These are phyloP conservation scores for Trichosporon sp. DNA, from an alignment of 1,284 basidiomycete genomes.

Conservation along the genomic window DNA sequence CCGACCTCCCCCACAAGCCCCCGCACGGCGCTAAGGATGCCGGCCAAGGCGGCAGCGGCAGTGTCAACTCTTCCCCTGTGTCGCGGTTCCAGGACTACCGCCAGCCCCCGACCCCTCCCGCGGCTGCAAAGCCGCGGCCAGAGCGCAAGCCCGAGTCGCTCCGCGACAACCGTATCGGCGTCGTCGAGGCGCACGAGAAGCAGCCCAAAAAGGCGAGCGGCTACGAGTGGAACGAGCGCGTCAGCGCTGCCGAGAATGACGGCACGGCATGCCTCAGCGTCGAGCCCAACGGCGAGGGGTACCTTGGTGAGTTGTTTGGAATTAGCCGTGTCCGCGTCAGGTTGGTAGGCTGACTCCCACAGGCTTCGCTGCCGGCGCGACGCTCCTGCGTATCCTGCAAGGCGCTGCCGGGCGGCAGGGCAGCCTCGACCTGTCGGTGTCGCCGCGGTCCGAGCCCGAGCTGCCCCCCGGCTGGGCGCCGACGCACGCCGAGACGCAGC, in stretches of 20 bases:
- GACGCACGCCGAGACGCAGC: slow-evolving; percentile 1
- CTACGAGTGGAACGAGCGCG: slow-evolving; percentile 26
- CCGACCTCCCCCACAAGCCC: slow-evolving; percentile 3
- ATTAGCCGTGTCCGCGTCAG: not conserved
- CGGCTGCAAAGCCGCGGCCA: not conserved
- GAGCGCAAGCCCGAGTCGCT: not conserved
- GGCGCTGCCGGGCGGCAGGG: slow-evolving; percentile 2
- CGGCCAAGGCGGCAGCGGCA: not conserved
- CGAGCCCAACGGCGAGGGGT: slow-evolving; percentile 24
- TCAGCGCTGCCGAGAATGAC: slow-evolving; percentile 16
- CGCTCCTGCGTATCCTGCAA: slow-evolving; percentile 26
- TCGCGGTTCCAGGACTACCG: slow-evolving; percentile 1
- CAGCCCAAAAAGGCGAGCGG: slow-evolving; percentile 18
- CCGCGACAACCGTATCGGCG: slow-evolving; percentile 1
- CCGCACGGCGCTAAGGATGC: not conserved
- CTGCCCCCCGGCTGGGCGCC: not conserved
- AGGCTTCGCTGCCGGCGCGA: slow-evolving; percentile 27
- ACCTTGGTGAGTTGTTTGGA: slow-evolving; percentile 15
- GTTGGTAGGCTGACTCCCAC: not conserved
- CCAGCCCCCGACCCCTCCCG: slow-evolving; percentile 5
- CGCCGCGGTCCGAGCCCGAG: not conserved
- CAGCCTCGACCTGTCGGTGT: not conserved
- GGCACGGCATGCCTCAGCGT: slow-evolving; percentile 26
- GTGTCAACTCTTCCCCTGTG: not conserved
- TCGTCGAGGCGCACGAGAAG: slow-evolving; percentile 17